phyloP scores from a whole-genome alignment of 331 rosid genomes.

The Malus hybrid region DNA sequence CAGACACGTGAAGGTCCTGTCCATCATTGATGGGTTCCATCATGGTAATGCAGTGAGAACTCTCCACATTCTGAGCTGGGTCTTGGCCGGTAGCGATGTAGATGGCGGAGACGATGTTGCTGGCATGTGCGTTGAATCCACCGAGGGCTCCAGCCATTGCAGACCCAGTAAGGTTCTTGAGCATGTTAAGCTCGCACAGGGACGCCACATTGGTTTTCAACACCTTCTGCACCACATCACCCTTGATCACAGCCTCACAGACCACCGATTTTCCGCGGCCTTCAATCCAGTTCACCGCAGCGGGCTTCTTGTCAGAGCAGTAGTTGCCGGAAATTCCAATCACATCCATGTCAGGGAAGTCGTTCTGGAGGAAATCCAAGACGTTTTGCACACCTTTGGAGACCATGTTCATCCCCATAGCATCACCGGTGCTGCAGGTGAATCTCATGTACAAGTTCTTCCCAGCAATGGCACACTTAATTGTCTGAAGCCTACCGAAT shows the following conservation, averaged over 20 bases:
- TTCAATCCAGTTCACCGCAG: slow-evolving; percentile 49
- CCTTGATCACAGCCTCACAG: slow-evolving; percentile 41
- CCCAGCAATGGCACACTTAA: slow-evolving; percentile 38
- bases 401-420: slow-evolving; percentile 54
- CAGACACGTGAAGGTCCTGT: slow-evolving; percentile 43
- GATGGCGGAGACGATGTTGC: slow-evolving; percentile 38
- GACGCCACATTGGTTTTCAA: slow-evolving; percentile 37
- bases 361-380: slow-evolving; percentile 32
- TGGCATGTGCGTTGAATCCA: slow-evolving; percentile 49
- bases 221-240: slow-evolving; percentile 37
- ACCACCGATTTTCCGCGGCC: slow-evolving; percentile 45
- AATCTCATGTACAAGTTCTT: slow-evolving; percentile 39
- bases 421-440: slow-evolving; percentile 46
- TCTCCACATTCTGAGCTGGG: slow-evolving; percentile 21
- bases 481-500: slow-evolving; percentile 30
- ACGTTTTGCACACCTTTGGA: slow-evolving; percentile 47
- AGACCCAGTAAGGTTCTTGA: slow-evolving; percentile 43
- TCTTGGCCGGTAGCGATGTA: slow-evolving; percentile 29
- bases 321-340: slow-evolving; percentile 44
- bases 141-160: slow-evolving; percentile 51
- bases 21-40: slow-evolving; percentile 45
- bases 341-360: slow-evolving; percentile 46
- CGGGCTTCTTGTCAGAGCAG: slow-evolving; percentile 47
- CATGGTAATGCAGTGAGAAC: slow-evolving; percentile 59
- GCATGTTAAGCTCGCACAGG: slow-evolving; percentile 45